Conservation (phyloP, 2,329 filamentous ascomycete genomes). For the Sporothrix sp. region DNA sequence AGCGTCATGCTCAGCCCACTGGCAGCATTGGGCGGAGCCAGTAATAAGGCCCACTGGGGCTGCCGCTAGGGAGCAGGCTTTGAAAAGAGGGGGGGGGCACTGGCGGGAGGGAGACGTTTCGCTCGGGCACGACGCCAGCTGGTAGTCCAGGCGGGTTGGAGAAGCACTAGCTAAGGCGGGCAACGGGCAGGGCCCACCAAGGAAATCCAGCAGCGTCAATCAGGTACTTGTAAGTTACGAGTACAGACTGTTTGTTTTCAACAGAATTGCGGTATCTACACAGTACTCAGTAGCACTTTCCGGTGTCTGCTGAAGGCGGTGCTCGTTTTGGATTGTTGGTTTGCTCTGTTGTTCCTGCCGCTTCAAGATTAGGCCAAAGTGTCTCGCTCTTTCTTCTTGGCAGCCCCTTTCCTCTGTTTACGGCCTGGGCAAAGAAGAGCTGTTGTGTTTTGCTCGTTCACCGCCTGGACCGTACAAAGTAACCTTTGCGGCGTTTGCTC, state of each 20-base stretch:
- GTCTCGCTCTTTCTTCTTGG: background rate
- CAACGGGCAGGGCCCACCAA: background rate
- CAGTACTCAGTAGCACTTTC: too few species aligned
- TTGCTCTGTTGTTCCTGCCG: background rate
- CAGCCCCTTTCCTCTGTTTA: too few species aligned
- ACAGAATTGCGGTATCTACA: too few species aligned
- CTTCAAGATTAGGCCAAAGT: background rate
- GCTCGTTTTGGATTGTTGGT: background rate
- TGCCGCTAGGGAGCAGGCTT: constrained; percentile 9
- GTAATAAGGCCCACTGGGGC: constrained; percentile 6
- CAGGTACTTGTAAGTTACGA: too few species aligned
- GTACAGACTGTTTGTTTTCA: too few species aligned
- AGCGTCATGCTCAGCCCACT: constrained; percentile 15
- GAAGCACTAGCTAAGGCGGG: background rate
- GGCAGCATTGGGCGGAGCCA: constrained; percentile 6
- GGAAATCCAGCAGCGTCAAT: too few species aligned
- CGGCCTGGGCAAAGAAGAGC: too few species aligned
- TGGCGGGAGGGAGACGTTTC: constrained; percentile 9
- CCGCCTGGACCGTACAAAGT: too few species aligned
- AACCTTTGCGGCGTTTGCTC: too few species aligned
- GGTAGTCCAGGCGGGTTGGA: background rate
- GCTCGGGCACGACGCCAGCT: too few species aligned
- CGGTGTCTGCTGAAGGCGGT: too few species aligned
- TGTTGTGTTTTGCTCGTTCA: too few species aligned
- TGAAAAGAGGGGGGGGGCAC: background rate